A percentile compares a stretch with the other conserved stretches of the same genome.
Conservation (phyloP, 352 stramenopile species). For the Pythium apleroticum region DNA sequence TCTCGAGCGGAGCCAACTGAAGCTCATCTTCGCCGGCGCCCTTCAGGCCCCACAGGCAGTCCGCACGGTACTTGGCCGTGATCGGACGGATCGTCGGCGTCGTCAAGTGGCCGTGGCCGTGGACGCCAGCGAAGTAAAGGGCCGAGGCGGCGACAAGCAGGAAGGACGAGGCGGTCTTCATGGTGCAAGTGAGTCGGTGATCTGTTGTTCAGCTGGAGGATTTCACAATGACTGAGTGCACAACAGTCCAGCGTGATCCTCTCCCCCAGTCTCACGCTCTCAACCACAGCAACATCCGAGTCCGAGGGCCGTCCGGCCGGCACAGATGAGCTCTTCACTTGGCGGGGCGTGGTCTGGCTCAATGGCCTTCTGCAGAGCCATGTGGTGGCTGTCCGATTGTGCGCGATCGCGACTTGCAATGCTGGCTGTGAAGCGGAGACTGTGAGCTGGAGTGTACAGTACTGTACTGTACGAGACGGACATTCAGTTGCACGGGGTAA, state of each 20-base stretch:
- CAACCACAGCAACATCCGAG: not conserved
- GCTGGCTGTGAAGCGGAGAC: too few relatives aligned
- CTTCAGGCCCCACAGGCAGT: conserved; percentile 40
- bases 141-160: conserved; percentile 15
- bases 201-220: not conserved
- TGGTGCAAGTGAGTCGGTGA: not conserved
- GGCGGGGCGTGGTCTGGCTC: conserved; percentile 1
- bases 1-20: conserved; percentile 50
- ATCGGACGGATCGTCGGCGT: conserved; percentile 24
- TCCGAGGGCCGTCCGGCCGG: not conserved
- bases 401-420: too few relatives aligned
- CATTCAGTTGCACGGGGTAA: not conserved
- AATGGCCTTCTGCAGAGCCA: conserved; percentile 14
- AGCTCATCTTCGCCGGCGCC: conserved; percentile 50
- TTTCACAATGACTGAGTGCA: not conserved
- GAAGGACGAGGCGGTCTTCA: conserved; percentile 18
- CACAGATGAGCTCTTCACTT: not conserved
- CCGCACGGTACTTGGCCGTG: conserved; percentile 37
- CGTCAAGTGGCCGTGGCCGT: conserved; percentile 30
- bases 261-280: not conserved
- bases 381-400: not conserved
- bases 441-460: too few relatives aligned
- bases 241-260: not conserved
- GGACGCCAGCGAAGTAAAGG: conserved; percentile 8
- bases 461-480: too few relatives aligned